Conservation (phyloP, 306 rosid genomes). For the Gillenia trifoliata region DNA sequence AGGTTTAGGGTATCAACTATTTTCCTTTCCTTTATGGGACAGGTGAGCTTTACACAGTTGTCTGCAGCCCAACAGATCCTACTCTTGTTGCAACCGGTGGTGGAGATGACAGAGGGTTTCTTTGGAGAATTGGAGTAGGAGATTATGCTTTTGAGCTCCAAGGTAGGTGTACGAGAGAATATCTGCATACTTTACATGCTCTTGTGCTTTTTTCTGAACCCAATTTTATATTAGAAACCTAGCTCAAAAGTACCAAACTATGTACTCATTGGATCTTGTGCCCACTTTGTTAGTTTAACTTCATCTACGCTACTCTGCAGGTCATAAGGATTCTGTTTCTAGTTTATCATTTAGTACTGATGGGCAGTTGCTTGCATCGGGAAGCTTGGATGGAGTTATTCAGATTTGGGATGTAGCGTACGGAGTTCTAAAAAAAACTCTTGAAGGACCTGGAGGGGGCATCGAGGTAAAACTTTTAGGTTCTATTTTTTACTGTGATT, state of each 20-base stretch:
- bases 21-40: slow-evolving; percentile 6
- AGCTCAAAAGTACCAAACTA: background rate
- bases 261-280: slow-evolving; percentile 2
- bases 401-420: slow-evolving; percentile 66
- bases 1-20: background rate
- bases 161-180: slow-evolving; percentile 35
- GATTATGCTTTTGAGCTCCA: slow-evolving; percentile 79
- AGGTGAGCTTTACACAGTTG: slow-evolving; percentile 78
- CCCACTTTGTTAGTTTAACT: slow-evolving; percentile 1
- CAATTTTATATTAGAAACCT: background rate
- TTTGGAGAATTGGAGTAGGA: slow-evolving; percentile 80
- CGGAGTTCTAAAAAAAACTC: slow-evolving; percentile 43
- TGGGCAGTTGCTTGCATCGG: slow-evolving; percentile 77
- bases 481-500: background rate
- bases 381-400: slow-evolving; percentile 68
- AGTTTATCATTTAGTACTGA: slow-evolving; percentile 72
- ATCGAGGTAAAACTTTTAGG: slow-evolving; percentile 52
- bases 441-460: slow-evolving; percentile 81
- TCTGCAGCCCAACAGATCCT: slow-evolving; percentile 73
- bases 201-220: background rate
- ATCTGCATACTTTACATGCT: background rate
- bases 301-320: slow-evolving; percentile 36
- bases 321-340: slow-evolving; percentile 71
- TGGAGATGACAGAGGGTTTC: slow-evolving; percentile 81
- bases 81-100: slow-evolving; percentile 85